Conservation (phyloP, 768 basidiomycete genomes). For the Coprinopsis marcescibilis region DNA sequence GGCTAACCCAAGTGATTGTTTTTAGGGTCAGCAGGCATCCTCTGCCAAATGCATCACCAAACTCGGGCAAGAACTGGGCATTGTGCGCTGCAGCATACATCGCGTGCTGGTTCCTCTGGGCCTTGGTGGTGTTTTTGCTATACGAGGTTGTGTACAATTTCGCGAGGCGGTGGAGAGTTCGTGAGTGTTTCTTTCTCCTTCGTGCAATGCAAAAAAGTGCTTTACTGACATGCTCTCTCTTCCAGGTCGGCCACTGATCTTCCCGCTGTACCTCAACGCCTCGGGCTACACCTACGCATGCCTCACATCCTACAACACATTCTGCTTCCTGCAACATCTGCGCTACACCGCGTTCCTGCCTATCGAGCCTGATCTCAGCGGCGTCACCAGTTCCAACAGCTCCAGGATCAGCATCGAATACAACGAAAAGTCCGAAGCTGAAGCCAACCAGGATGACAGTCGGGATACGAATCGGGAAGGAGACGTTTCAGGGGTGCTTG, state of each 20-base stretch:
- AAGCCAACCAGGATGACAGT: too few species aligned
- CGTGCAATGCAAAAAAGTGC: background rate
- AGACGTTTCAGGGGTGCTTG: too few species aligned
- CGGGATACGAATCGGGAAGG: too few species aligned
- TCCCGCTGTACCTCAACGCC: conserved; percentile 79
- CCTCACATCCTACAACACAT: conserved; percentile 77
- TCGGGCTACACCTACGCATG: conserved; percentile 70
- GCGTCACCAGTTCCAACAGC: background rate
- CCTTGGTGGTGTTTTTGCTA: conserved; percentile 63
- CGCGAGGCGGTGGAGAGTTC: conserved; percentile 68
- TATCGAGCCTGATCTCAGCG: conserved; percentile 1
- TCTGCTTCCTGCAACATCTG: conserved; percentile 79
- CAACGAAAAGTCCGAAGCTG: conserved; percentile 2
- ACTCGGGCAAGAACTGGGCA: conserved; percentile 75
- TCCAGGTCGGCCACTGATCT: conserved; percentile 75
- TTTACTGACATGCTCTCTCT: conserved; percentile 17
- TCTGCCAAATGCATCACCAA: conserved; percentile 59
- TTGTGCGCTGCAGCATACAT: conserved; percentile 80
- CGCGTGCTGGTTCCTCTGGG: conserved; percentile 73
- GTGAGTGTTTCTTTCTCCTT: conserved; percentile 41
- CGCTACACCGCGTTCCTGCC: conserved; percentile 60
- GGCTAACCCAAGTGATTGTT: conserved; percentile 4
- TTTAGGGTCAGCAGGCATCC: conserved; percentile 70
- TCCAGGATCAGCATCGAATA: background rate
- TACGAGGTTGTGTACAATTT: conserved; percentile 79